Base-by-base conservation (phyloP, 495 filamentous ascomycete species). In the Xylaria telfairii region DNA sequence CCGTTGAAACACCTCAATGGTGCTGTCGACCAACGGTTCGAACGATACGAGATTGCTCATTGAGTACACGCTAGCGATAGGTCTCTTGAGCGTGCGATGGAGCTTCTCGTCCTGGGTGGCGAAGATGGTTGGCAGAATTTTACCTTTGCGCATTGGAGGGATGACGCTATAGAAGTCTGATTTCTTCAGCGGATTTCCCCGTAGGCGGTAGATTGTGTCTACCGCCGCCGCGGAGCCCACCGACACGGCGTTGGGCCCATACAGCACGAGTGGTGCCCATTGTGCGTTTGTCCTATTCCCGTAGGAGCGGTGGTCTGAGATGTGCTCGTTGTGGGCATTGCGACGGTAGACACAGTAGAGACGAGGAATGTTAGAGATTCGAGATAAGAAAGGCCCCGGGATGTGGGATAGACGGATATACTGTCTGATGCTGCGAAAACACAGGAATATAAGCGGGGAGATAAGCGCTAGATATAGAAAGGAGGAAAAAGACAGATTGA, bases 301-400 rank as follows among this genome's bases (percentile, higher is more conserved):
- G 19, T 54, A 26, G 2, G 5, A 4, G n/a, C 51, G 51, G 24
- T 54, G 51, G 6, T 54, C 17, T 4, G 51, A 4, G 24, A 54
- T 54, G 24, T 54, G 51, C 8, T 26, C 19, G 21, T 74, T 24
- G 68, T 87, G 85, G 0, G 87, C 72, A 0, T 71, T 51, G 17
- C 77, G 8, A 12, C 63, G 70, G 64, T 77, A 78, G 0, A 75
- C 75, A 77, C 76, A 77, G 28, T 64, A 73, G 0, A 80, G 42
- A 0, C 82, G 74, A 0, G 72, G 71, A 0, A 85, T 69, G 65
- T 81, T 76, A 0, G 83, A 79, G 49, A 84, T 65, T 9, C 70
- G 69, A 3, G 81, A 81, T 5, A 78, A 65, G 57, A 82, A 81
- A 19, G 84, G 85, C 2, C 85, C 85, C 0, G 85, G 85, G 30